Evolutionary conservation across 768 basidiomycete species (phyloP).

Genomic region (Imleria badia): DNA sequence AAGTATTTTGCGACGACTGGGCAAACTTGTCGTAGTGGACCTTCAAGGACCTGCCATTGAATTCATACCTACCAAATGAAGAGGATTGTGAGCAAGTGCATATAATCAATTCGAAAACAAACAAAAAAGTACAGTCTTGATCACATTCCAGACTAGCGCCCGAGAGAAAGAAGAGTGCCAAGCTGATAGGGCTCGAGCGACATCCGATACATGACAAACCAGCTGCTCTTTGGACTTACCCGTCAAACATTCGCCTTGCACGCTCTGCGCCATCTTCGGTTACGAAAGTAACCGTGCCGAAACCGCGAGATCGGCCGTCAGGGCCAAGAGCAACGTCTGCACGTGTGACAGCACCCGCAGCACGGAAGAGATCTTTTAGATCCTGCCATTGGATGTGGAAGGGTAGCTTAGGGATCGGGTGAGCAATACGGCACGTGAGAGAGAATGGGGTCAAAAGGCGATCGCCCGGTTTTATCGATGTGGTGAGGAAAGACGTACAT

Average conservation of each 20-base stretch:
- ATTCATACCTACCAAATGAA: constrained; percentile 64
- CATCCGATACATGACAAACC: neutral
- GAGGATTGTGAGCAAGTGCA: constrained; percentile 8
- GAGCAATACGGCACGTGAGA: constrained; percentile 13
- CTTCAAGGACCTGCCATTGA: constrained; percentile 82
- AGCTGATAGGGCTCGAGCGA: neutral
- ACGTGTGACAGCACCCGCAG: constrained; percentile 85
- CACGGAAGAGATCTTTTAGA: constrained; percentile 91
- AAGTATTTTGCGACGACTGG: constrained; percentile 33
- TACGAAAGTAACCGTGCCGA: constrained; percentile 88
- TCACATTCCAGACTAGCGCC: neutral
- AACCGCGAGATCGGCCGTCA: constrained; percentile 88
- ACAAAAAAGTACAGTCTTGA: neutral
- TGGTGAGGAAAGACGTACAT: constrained; percentile 52
- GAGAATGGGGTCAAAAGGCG: neutral
- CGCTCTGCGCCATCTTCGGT: constrained; percentile 81
- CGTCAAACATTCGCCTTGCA: constrained; percentile 87
- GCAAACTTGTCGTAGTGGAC: constrained; percentile 90
- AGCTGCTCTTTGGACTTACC: constrained; percentile 49
- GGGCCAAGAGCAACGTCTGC: constrained; percentile 88
- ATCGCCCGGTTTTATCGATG: constrained; percentile 3
- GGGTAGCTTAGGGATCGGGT: constrained; percentile 58
- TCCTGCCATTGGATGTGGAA: constrained; percentile 99
- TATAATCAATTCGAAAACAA: neutral
- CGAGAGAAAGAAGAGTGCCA: neutral